These are phyloP conservation scores for Stylosanthes scabra DNA, from an alignment of 331 rosid genomes.

Conservation along the genomic window DNA sequence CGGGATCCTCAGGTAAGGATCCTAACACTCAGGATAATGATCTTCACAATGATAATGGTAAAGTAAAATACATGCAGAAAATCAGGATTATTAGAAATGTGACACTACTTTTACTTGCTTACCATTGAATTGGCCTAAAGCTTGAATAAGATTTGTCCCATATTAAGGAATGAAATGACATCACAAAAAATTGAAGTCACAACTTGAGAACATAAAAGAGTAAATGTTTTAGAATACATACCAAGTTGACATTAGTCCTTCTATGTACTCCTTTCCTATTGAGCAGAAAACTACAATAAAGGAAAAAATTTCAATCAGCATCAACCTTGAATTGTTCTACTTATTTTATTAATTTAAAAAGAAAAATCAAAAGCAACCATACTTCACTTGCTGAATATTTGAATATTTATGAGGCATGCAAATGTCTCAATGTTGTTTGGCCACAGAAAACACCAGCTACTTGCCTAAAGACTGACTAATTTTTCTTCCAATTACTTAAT, in stretches of 20 bases:
- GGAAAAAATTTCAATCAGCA: slow-evolving; percentile 35
- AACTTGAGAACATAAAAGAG: slow-evolving; percentile 33
- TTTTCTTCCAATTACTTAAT: background rate
- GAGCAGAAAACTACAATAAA: slow-evolving; percentile 73
- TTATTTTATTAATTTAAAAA: slow-evolving; percentile 2
- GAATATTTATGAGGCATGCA: slow-evolving; percentile 90
- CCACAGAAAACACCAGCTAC: slow-evolving; percentile 22
- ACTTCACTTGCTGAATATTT: slow-evolving; percentile 89
- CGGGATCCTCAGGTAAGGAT: slow-evolving; percentile 52
- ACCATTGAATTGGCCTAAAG: slow-evolving; percentile 90
- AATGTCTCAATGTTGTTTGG: slow-evolving; percentile 65
- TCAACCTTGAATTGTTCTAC: slow-evolving; percentile 29
- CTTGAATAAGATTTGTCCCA: slow-evolving; percentile 95
- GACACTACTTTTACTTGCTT: slow-evolving; percentile 39
- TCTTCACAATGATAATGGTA: slow-evolving; percentile 53
- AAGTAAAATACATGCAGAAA: slow-evolving; percentile 43
- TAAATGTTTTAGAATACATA: slow-evolving; percentile 46
- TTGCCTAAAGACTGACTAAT: slow-evolving; percentile 25
- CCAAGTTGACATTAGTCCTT: slow-evolving; percentile 67
- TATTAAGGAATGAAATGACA: slow-evolving; percentile 47
- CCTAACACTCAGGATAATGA: slow-evolving; percentile 64
- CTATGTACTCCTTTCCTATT: slow-evolving; percentile 79
- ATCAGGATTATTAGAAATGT: slow-evolving; percentile 36
- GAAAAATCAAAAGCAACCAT: slow-evolving; percentile 38
- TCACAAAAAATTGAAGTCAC: slow-evolving; percentile 25